Evolutionary conservation across 1,284 basidiomycete genomes (phyloP).

Genomic region (Coniophora puteana): DNA sequence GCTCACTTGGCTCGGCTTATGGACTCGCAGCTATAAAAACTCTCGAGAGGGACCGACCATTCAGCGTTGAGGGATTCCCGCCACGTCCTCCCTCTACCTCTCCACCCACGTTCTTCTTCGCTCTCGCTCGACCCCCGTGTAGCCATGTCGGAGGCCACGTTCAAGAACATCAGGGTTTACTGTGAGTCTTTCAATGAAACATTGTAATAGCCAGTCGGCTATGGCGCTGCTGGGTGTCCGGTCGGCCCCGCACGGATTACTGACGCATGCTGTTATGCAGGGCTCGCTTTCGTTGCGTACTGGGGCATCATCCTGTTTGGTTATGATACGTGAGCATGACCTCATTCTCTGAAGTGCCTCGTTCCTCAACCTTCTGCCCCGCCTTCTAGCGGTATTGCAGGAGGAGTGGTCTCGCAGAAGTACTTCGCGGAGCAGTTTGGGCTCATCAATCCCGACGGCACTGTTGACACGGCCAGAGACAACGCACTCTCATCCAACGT

Average conservation of each 20-base stretch:
- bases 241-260: conserved; percentile 2
- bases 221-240: not conserved
- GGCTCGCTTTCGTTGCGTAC: conserved; percentile 70
- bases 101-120: not conserved
- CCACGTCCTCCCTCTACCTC: too few species aligned
- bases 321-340: conserved; percentile 59
- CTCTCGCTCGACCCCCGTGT: not conserved
- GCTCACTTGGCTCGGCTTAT: not conserved
- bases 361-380: not conserved
- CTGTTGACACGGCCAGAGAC: conserved; percentile 28
- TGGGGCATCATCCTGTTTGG: conserved; percentile 81
- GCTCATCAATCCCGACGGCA: conserved; percentile 40
- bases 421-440: conserved; percentile 66
- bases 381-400: conserved; percentile 45
- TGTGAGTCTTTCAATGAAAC: conserved; percentile 40
- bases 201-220: too few species aligned
- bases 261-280: conserved; percentile 28
- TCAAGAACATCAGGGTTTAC: conserved; percentile 59
- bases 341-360: conserved; percentile 3
- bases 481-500: conserved; percentile 58
- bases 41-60: too few species aligned
- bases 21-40: not conserved
- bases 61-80: too few species aligned
- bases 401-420: conserved; percentile 59
- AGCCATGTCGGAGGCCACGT: conserved; percentile 14